Evolutionary conservation across 345 rosid genomes (phyloP), one percentile per base, ranked within the genome.

Genomic region (Eucalyptus guilfoylei): DNA sequence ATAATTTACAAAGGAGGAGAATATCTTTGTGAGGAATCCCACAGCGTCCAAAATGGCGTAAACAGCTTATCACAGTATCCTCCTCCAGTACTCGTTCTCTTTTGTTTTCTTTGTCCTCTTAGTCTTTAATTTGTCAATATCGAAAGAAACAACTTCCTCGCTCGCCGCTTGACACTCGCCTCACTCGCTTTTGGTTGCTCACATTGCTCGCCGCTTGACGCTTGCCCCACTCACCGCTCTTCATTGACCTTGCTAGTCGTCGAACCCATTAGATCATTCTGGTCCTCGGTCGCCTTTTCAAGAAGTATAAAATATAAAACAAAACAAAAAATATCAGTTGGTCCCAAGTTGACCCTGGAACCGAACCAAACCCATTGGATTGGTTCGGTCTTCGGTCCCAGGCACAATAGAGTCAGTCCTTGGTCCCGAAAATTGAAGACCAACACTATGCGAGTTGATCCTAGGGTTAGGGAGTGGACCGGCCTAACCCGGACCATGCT

Each of bases 301-400:
- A 49, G 54, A 6, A 49, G 4, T 49, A 49, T 1, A 49, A 49
- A n/a, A n/a, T n/a, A n/a, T n/a, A n/a, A 49, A 49, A 49, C 0
- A 0, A 49, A 49, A 49, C 8, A 49, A 49, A 1, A 16, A 6
- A 49, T 49, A 49, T 49, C 0, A 8, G 0, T 49, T 49, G 4
- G 0, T 6, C 0, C 0, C 0, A 0, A 0, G 0, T 49, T 49
- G 0, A 49, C 54, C 54, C 1, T 49, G 0, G 2, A 49, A 49
- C 21, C 21, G 1, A 1, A 49, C 8, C 4, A 0, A 49, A 49
- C 3, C 0, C 0, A 49, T 16, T 49, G 0, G 21, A 0, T 49
- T 0, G 1, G 21, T 49, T 3, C 0, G 1, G 1, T 49, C 52
- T 7, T 49, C 1, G 0, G 8, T 15, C 19, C 52, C 0, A 49